Evolutionary conservation across 495 filamentous ascomycete genomes (phyloP), one percentile per base, ranked within the genome.

Genomic region (Hypoxylon lienhwacheense): DNA sequence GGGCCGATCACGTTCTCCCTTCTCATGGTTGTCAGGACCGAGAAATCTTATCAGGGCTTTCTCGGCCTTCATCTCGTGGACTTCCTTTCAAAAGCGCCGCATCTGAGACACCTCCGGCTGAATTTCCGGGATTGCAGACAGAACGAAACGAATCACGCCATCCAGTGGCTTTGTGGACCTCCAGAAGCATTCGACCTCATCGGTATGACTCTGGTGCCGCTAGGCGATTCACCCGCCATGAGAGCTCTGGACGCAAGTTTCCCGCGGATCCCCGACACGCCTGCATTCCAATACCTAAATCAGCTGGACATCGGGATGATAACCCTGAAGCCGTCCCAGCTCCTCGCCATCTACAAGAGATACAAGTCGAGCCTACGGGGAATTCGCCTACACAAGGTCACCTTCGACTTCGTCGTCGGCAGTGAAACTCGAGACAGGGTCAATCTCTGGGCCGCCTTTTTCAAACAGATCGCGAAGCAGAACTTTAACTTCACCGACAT

Each of bases 271-370:
- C 60, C 47, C 8, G 47, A 4, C 7, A 8, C 44, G 22, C 53
- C 52, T n/a, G n/a, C 4, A 1, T 55, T 77, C 14, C 42, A 59
- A 3, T 43, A 58, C 5, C 59, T 78, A 0, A 46, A 67, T 24
- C 52, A 57, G 3, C 54, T 80, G 5, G 72, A 77, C 4, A 54
- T 80, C 8, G 76, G 75, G 7, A 59, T 59, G 51, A 40, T 66
- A 16, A 36, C 31, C 0, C 46, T 69, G 12, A 8, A 43, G 0
- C 35, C 53, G 6, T 1, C 32, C 0, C 20, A 45, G 0, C 31
- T 77, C 12, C 41, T 77, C 14, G 26, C n/a, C 7, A 8, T 77
- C 5, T 46, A 73, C 35, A 31, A 47, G 25, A 73, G 68, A 45
- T 72, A 71, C 12, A 59, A 63, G 20, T 32, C 67, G 7, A 71